Evolutionary conservation across 73 alveolate species (phyloP).

Genomic region (Tetrahymena borealis): DNA sequence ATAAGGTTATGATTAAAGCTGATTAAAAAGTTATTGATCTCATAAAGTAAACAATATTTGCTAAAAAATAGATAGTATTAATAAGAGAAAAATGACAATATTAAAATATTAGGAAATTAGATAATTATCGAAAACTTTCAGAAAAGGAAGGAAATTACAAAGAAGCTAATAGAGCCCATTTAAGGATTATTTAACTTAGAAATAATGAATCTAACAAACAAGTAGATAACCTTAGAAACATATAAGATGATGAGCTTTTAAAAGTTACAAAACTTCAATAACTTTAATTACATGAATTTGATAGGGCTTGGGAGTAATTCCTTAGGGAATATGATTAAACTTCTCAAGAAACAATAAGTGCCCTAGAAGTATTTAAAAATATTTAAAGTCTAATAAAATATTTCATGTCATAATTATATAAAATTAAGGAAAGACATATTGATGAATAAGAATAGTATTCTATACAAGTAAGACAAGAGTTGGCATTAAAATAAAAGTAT

Average conservation of each 20-base stretch:
- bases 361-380: slow-evolving; percentile 9
- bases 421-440: slow-evolving; percentile 32
- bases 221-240: slow-evolving; percentile 34
- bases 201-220: slow-evolving; percentile 38
- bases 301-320: slow-evolving; percentile 55
- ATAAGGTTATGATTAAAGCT: background rate
- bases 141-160: slow-evolving; percentile 46
- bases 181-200: slow-evolving; percentile 24
- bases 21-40: slow-evolving; percentile 53
- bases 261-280: slow-evolving; percentile 31
- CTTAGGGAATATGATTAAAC: slow-evolving; percentile 56
- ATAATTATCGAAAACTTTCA: background rate
- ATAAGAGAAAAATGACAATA: slow-evolving; percentile 24
- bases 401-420: no score
- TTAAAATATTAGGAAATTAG: slow-evolving; percentile 11
- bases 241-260: slow-evolving; percentile 42
- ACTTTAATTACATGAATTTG: slow-evolving; percentile 23
- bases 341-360: slow-evolving; percentile 38
- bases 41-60: background rate
- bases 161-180: slow-evolving; percentile 48
- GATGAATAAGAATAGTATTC: slow-evolving; percentile 25
- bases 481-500: slow-evolving; percentile 30
- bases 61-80: no score
- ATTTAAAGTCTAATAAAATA: background rate
- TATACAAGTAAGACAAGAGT: slow-evolving; percentile 25